These are phyloP conservation scores for Salicornia ramosissima DNA, from an alignment of 148 eudicot species.

Conservation along the genomic window DNA sequence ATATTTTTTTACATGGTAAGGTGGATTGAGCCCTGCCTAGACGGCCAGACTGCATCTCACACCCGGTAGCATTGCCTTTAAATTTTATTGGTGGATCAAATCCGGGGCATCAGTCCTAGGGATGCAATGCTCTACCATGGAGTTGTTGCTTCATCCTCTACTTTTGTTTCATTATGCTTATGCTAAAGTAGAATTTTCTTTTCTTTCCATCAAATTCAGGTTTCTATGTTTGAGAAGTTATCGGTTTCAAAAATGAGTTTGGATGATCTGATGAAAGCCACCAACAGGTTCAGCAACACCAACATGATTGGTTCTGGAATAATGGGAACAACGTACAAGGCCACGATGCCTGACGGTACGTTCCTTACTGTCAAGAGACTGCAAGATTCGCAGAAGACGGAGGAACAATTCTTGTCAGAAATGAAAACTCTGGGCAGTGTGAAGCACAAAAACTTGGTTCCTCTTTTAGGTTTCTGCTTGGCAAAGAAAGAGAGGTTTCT, in stretches of 20 bases:
- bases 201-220: slow-evolving; percentile 20
- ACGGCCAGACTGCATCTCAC: too few species aligned
- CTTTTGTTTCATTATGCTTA: background rate
- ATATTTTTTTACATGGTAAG: too few species aligned
- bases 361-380: slow-evolving; percentile 42
- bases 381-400: slow-evolving; percentile 41
- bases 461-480: slow-evolving; percentile 43
- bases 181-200: background rate
- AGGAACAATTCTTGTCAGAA: slow-evolving; percentile 45
- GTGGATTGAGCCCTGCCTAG: too few species aligned
- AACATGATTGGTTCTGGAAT: slow-evolving; percentile 38
- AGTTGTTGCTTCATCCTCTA: too few species aligned
- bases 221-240: slow-evolving; percentile 48
- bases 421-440: slow-evolving; percentile 51
- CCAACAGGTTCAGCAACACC: slow-evolving; percentile 42
- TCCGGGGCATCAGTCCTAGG: too few species aligned
- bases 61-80: too few species aligned
- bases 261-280: slow-evolving; percentile 50
- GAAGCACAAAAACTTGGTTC: slow-evolving; percentile 44
- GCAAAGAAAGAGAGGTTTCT: slow-evolving; percentile 47
- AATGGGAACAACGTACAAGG: slow-evolving; percentile 45
- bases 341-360: slow-evolving; percentile 37
- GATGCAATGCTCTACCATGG: too few species aligned
- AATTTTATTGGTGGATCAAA: too few species aligned
- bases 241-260: slow-evolving; percentile 40